Evolutionary conservation across 257 asterid genomes (phyloP), one percentile per base, ranked within the genome.

Genomic region (Agastache rugosa): DNA sequence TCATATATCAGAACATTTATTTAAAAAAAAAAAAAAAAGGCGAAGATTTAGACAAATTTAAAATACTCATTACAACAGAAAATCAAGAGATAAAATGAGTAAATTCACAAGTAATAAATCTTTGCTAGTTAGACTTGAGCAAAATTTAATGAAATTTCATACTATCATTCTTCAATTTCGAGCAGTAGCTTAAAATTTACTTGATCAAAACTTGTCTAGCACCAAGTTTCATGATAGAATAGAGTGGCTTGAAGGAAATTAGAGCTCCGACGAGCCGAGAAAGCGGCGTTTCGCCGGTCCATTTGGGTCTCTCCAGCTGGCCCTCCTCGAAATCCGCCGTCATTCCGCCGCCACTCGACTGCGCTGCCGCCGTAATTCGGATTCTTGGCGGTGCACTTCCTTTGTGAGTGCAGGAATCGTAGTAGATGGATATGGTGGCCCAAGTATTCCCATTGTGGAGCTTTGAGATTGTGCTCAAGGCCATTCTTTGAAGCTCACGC

Each of bases 181-280:
- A 12, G 4, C 16, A 10, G 17, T 11, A 4, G 16, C 11, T 5
- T 39, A 41, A 2, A 44, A 45, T 8, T 67, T 19, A 92, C 97
- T 93, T 93, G 63, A 93, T 90, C 42, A 93, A 1, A 67, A 91
- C 97, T 85, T 91, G 96, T 86, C 98, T 83, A 15, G 98, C 97
- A 10, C 97, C 98, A 51, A 85, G 79, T 79, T 91, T 93, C 79
- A 93, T 86, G 47, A 93, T 63, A 61, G 97, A 87, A 51, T 76
- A 88, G 64, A 91, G 89, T 19, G 98, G 98, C 66, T 88, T 93
- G 78, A 91, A 88, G 67, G 90, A 86, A 84, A 93, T 91, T 4
- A 93, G 82, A 41, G 96, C 87, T 77, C 89, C 89, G 20, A 93
- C 97, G 0, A 93, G 82, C 10, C 96, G 94, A 64, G 97, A 93